phyloP scores from a whole-genome alignment of 345 rosid species.

The Aquilaria malaccensis region DNA sequence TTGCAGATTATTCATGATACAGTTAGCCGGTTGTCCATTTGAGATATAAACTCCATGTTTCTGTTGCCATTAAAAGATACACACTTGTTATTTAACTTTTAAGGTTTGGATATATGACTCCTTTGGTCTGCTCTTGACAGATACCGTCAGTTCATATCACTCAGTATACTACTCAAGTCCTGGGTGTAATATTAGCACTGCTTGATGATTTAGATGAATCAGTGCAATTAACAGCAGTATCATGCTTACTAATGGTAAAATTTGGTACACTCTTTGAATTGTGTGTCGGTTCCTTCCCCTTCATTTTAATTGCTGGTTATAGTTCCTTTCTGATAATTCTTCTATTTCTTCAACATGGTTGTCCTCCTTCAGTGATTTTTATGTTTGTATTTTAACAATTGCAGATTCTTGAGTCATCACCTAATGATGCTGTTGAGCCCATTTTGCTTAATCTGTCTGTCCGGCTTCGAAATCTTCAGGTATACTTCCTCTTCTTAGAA shows the following conservation, averaged over 20 bases:
- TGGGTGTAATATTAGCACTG: slow-evolving; percentile 78
- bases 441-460: slow-evolving; percentile 72
- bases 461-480: slow-evolving; percentile 92
- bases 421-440: slow-evolving; percentile 82
- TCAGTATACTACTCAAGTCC: slow-evolving; percentile 74
- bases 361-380: slow-evolving; percentile 6
- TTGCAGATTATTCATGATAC: not conserved
- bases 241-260: slow-evolving; percentile 73
- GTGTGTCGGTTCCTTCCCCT: not conserved
- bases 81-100: not conserved
- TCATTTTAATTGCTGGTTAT: not conserved
- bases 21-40: not conserved
- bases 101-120: not conserved
- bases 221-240: slow-evolving; percentile 87
- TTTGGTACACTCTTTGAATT: slow-evolving; percentile 8
- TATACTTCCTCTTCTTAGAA: slow-evolving; percentile 14
- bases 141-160: slow-evolving; percentile 71
- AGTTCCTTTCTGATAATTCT: not conserved
- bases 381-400: slow-evolving; percentile 10
- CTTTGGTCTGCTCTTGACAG: slow-evolving; percentile 29
- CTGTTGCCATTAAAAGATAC: not conserved
- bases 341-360: slow-evolving; percentile 4
- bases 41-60: not conserved
- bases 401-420: slow-evolving; percentile 76
- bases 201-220: slow-evolving; percentile 88